Conservation (phyloP, 2,329 filamentous ascomycete genomes). For the Chaetomiaceae sp. region DNA sequence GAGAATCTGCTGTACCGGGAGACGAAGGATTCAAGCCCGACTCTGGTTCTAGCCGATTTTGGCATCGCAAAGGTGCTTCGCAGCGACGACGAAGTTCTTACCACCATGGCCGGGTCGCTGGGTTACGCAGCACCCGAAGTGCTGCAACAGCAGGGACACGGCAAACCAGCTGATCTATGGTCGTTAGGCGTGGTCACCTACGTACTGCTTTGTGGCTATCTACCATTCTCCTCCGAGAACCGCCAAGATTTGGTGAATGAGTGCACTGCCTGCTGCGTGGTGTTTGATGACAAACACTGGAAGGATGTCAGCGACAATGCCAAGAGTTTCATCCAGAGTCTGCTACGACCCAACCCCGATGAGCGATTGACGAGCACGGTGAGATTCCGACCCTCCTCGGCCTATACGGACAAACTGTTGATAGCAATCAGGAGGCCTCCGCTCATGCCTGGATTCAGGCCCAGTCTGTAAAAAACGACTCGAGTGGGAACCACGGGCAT, state of each 20-base stretch:
- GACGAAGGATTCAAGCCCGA: constrained; percentile 67
- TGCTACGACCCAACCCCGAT: constrained; percentile 73
- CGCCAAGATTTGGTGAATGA: constrained; percentile 90
- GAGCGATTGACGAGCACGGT: constrained; percentile 73
- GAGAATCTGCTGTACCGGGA: constrained; percentile 97
- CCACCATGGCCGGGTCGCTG: constrained; percentile 97
- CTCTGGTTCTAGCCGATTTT: constrained; percentile 91
- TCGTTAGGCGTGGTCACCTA: constrained; percentile 98
- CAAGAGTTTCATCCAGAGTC: constrained; percentile 82
- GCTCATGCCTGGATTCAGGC: constrained; percentile 85
- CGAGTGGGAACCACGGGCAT: constrained; percentile 93
- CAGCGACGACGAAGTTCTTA: constrained; percentile 82
- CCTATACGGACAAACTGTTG: not conserved
- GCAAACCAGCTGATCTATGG: constrained; percentile 99
- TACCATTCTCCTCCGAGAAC: constrained; percentile 93
- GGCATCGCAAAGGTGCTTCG: constrained; percentile 98
- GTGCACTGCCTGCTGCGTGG: constrained; percentile 73
- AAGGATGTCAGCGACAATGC: constrained; percentile 93
- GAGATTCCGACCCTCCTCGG: constrained; percentile 26
- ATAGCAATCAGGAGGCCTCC: constrained; percentile 60
- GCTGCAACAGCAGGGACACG: constrained; percentile 95
- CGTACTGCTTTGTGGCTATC: constrained; percentile 95
- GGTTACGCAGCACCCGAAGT: constrained; percentile 97
- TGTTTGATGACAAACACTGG: constrained; percentile 98
- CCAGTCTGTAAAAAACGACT: constrained; percentile 84